Evolutionary conservation across 73 alveolate species (phyloP), one percentile per base, ranked within the genome.

Genomic region (Stentor coeruleus): DNA sequence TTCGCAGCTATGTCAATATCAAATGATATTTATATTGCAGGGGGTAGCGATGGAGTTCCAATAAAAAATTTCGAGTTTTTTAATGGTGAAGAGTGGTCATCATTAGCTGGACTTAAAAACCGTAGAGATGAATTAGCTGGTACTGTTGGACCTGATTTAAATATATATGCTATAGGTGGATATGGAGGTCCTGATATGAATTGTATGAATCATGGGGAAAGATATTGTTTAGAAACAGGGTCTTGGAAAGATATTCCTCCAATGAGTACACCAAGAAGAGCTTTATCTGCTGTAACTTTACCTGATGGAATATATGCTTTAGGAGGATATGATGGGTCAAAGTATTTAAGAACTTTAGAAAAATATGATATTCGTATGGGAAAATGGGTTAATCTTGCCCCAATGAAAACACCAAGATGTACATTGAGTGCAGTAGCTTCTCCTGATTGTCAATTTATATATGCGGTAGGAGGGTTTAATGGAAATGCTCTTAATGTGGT

Each of bases 281-380:
- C 98, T 0, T 84, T 92, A 3, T 93, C 98, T 39, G 97, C 96
- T 0, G 97, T 95, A 2, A 86, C 97, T 14, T 91, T 95, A 2
- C 99, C 99, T n/a, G 98, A 95, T 76, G 98, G 98, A 3, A 95
- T 95, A 20, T 95, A 95, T 90, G 98, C 97, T 28, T 91, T 95
- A 11, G 99, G 99, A 6, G 99, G 99, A n/a, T 95, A 91, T 81
- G 97, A 95, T 90, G 83, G 83, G 3, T 11, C 14, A 14, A 35
- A 74, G 11, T 74, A 75, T 40, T 38, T 75, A 15, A 40, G 30
- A 75, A 75, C 39, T 20, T n/a, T 75, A 15, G 83, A 75, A 35
- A 89, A 92, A 59, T 92, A 66, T 82, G 95, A 90, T 84, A 81
- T 84, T 66, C 30, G 84, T 33, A 58, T 81, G 57, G 85, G 89